Percentiles rank a stretch among this genome's conserved stretches.
phyloP scores from a whole-genome alignment of 768 basidiomycete genomes.

The Leucocoprinus leucothites region DNA sequence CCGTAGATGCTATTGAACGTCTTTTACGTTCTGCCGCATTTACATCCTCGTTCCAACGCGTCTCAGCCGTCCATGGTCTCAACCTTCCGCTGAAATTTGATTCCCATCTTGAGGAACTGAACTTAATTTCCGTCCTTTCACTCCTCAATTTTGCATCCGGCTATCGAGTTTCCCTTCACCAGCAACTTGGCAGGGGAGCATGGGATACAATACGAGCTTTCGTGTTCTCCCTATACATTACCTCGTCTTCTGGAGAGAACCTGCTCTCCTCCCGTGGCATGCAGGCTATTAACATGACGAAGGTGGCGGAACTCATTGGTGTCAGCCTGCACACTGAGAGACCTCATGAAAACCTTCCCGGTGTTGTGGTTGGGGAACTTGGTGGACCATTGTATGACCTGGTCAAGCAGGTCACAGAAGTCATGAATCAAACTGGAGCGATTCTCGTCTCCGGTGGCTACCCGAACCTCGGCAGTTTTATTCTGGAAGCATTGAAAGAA shows the following conservation, averaged over 20 bases:
- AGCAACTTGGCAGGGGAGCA: conserved; percentile 72
- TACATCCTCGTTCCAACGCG: conserved; percentile 54
- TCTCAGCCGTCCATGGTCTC: conserved; percentile 66
- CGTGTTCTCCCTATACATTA: conserved; percentile 68
- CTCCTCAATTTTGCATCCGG: conserved; percentile 84
- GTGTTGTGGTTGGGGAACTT: conserved; percentile 70
- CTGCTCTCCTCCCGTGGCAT: conserved; percentile 69
- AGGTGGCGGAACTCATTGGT: conserved; percentile 72
- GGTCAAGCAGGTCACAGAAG: conserved; percentile 59
- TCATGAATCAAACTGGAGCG: conserved; percentile 71
- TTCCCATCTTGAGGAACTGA: conserved; percentile 71
- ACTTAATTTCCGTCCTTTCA: conserved; percentile 73
- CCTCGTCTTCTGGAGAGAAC: conserved; percentile 55
- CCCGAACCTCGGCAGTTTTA: conserved; percentile 69
- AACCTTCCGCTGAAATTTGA: conserved; percentile 78
- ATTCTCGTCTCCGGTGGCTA: conserved; percentile 60
- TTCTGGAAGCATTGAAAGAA: conserved; percentile 63
- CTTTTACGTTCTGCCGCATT: conserved; percentile 67
- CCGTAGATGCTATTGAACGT: conserved; percentile 51
- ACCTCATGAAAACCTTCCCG: conserved; percentile 65
- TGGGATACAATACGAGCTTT: conserved; percentile 82
- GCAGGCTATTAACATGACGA: conserved; percentile 43
- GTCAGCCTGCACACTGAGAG: conserved; percentile 68
- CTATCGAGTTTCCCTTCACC: conserved; percentile 72
- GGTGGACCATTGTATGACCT: conserved; percentile 74